phyloP scores from a whole-genome alignment of 192 early-diverging fungal genomes.

The Chytriomyces confervae region DNA sequence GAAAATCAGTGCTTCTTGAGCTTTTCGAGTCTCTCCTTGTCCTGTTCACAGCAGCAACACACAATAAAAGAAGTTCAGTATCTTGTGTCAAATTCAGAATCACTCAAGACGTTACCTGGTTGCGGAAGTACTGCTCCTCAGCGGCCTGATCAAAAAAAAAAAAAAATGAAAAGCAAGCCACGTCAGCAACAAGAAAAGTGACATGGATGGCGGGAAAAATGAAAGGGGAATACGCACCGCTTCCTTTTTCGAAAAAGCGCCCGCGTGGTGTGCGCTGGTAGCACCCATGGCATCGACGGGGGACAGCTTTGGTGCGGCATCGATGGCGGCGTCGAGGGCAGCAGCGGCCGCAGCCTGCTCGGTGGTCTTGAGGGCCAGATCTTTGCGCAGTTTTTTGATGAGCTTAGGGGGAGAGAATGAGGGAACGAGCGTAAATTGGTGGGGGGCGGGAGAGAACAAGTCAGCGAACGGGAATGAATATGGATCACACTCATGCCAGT shows the following conservation, averaged over 20 bases:
- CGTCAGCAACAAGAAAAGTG: background rate
- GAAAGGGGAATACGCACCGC: background rate
- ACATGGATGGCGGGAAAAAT: background rate
- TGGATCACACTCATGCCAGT: background rate
- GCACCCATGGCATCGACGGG: slow-evolving; percentile 20
- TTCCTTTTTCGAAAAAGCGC: slow-evolving; percentile 25
- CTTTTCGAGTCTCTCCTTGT: slow-evolving; percentile 36
- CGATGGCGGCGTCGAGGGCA: slow-evolving; percentile 33
- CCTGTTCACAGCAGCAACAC: background rate
- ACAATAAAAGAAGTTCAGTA: background rate
- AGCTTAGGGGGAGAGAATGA: background rate
- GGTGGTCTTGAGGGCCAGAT: slow-evolving; percentile 19
- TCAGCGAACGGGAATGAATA: background rate
- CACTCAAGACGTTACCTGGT: slow-evolving; percentile 1
- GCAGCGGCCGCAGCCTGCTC: slow-evolving; percentile 30
- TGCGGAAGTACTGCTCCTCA: slow-evolving; percentile 33
- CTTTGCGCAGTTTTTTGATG: slow-evolving; percentile 23
- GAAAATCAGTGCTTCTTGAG: slow-evolving; percentile 23
- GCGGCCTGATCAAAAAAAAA: slow-evolving; percentile 12
- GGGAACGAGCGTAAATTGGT: background rate
- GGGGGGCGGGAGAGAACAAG: background rate
- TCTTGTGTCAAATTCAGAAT: background rate
- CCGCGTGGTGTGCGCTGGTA: background rate
- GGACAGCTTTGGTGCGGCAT: slow-evolving; percentile 20
- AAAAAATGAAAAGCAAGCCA: background rate